Percentiles rank a stretch among this genome's conserved stretches.
Evolutionary conservation across 2,329 filamentous ascomycete genomes (phyloP).

Genomic region (Plectosphaerella sp.): DNA sequence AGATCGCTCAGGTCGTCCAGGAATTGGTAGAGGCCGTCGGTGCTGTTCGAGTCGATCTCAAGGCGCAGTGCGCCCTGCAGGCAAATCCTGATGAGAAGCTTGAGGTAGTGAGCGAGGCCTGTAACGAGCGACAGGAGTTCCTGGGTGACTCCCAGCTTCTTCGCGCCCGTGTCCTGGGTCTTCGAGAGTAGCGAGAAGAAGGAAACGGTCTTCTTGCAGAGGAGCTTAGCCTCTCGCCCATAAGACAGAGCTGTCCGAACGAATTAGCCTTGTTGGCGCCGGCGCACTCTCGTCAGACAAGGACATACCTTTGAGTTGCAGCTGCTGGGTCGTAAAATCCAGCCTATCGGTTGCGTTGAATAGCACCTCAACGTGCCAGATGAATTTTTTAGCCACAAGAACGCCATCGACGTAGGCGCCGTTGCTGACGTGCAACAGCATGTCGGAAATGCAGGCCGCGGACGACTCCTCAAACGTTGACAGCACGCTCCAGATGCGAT

Average conservation of each 20-base stretch:
- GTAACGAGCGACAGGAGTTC: constrained; percentile 97
- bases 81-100: constrained; percentile 94
- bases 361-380: constrained; percentile 89
- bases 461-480: constrained; percentile 97
- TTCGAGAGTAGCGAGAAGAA: constrained; percentile 96
- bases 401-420: constrained; percentile 94
- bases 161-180: constrained; percentile 83
- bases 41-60: constrained; percentile 73
- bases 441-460: constrained; percentile 96
- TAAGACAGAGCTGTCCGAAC: constrained; percentile 70
- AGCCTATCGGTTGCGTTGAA: constrained; percentile 86
- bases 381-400: constrained; percentile 91
- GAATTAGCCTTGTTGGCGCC: constrained; percentile 4
- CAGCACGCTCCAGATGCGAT: constrained; percentile 95
- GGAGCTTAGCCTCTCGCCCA: constrained; percentile 89
- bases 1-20: constrained; percentile 79
- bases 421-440: constrained; percentile 97
- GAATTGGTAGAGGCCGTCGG: constrained; percentile 76
- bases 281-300: not conserved
- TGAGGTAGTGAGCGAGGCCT: constrained; percentile 92
- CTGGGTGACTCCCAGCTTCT: constrained; percentile 92
- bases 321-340: constrained; percentile 64
- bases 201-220: constrained; percentile 99
- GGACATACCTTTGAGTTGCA: constrained; percentile 69
- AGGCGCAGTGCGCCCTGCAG: constrained; percentile 88